Conservation (phyloP, 768 basidiomycete genomes). For the Phylloporus arenicola region DNA sequence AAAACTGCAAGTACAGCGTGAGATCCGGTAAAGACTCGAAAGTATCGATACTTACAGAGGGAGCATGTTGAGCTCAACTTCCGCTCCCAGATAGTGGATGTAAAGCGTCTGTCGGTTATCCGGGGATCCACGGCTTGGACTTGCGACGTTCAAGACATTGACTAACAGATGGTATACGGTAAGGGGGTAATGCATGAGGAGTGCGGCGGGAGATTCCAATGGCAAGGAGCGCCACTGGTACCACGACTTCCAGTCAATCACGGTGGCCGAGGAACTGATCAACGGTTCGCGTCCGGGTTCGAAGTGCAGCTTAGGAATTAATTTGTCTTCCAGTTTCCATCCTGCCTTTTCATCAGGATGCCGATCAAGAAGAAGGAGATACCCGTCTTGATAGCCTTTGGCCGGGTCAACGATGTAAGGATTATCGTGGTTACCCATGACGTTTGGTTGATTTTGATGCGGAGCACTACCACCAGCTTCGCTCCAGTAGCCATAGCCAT, state of each 20-base stretch:
- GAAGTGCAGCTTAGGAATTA: slow-evolving; percentile 32
- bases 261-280: slow-evolving; percentile 24
- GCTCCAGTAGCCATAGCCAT: slow-evolving; percentile 41
- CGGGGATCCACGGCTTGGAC: slow-evolving; percentile 18
- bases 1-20: slow-evolving; percentile 29
- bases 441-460: slow-evolving; percentile 24
- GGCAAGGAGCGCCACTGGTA: slow-evolving; percentile 43
- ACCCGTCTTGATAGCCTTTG: slow-evolving; percentile 30
- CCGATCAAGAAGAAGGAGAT: slow-evolving; percentile 25
- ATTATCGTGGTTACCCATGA: slow-evolving; percentile 1
- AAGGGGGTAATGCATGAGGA: slow-evolving; percentile 43
- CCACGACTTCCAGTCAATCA: slow-evolving; percentile 40
- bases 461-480: slow-evolving; percentile 31
- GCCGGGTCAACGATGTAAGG: slow-evolving; percentile 6
- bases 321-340: slow-evolving; percentile 34
- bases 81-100: slow-evolving; percentile 36
- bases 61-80: slow-evolving; percentile 37
- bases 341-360: slow-evolving; percentile 24
- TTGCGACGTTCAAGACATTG: slow-evolving; percentile 30
- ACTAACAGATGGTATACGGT: slow-evolving; percentile 36
- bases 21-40: neutral
- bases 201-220: slow-evolving; percentile 37
- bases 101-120: slow-evolving; percentile 24
- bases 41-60: slow-evolving; percentile 32
- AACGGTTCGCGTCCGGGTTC: slow-evolving; percentile 22